These are phyloP conservation scores for Quercus parvula DNA, from an alignment of 306 rosid species.

Conservation along the genomic window DNA sequence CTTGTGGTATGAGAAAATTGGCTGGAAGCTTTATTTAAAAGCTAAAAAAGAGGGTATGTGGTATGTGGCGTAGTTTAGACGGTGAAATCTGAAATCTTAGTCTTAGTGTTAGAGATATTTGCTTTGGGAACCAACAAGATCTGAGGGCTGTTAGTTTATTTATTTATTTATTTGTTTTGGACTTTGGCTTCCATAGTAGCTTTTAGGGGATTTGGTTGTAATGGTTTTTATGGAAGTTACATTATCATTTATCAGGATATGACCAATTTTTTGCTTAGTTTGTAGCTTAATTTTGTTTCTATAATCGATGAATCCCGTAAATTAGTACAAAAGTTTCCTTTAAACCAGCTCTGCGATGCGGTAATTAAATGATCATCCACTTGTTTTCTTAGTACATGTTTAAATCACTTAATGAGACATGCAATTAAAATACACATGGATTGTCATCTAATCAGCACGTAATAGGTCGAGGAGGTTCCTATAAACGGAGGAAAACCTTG, in stretches of 20 bases:
- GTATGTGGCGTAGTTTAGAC: constrained; percentile 20
- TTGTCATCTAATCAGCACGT: no score
- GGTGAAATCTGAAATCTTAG: constrained; percentile 3
- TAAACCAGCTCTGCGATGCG: no score
- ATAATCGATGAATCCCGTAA: neutral
- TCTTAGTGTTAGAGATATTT: neutral
- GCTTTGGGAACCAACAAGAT: neutral
- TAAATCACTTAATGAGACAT: no score
- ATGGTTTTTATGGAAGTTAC: neutral
- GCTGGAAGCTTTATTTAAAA: neutral
- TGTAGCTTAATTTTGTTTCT: neutral
- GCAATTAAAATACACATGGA: no score
- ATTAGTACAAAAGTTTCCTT: no score
- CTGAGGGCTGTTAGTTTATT: neutral
- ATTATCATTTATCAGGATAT: neutral
- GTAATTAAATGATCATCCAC: no score
- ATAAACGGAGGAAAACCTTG: no score
- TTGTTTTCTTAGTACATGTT: no score
- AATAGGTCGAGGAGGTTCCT: no score
- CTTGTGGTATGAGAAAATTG: neutral
- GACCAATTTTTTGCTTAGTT: neutral
- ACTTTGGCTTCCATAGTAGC: neutral
- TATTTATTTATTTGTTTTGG: neutral
- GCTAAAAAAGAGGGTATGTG: constrained; percentile 4
- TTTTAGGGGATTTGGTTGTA: neutral